Percentiles rank a stretch among this genome's conserved stretches.
Conservation (phyloP, 305 asterid species). For the Fraxinus nigra region DNA sequence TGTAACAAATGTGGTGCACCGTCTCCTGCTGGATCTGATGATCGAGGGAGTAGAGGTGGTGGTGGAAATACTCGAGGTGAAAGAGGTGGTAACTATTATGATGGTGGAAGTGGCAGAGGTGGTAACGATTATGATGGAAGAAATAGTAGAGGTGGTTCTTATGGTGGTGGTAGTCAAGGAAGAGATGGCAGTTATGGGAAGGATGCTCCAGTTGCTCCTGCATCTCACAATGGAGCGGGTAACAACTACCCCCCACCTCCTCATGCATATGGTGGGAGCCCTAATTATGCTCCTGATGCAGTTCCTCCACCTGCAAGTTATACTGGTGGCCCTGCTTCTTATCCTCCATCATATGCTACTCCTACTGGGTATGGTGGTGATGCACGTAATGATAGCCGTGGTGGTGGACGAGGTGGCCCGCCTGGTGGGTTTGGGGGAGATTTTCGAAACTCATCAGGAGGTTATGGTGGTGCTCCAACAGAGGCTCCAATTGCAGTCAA, state of each 20-base stretch:
- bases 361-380: constrained; percentile 71
- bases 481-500: constrained; percentile 77
- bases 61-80: constrained; percentile 39
- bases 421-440: constrained; percentile 70
- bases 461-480: constrained; percentile 58
- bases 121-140: constrained; percentile 61
- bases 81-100: constrained; percentile 52
- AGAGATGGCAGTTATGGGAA: constrained; percentile 78
- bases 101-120: constrained; percentile 61
- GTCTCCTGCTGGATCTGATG: constrained; percentile 78
- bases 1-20: constrained; percentile 97
- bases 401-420: constrained; percentile 70
- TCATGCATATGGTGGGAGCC: constrained; percentile 59
- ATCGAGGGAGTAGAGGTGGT: constrained; percentile 75
- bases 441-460: constrained; percentile 47
- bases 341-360: constrained; percentile 90
- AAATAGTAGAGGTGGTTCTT: constrained; percentile 54
- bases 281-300: constrained; percentile 62
- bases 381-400: constrained; percentile 47
- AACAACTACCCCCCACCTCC: constrained; percentile 69
- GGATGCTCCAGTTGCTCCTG: constrained; percentile 62
- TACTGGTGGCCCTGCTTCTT: constrained; percentile 81
- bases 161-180: constrained; percentile 68
- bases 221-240: constrained; percentile 67
- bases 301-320: constrained; percentile 92